Evolutionary conservation across 805 yeast genomes (phyloP).

Genomic region (Hanseniaspora vineae): DNA sequence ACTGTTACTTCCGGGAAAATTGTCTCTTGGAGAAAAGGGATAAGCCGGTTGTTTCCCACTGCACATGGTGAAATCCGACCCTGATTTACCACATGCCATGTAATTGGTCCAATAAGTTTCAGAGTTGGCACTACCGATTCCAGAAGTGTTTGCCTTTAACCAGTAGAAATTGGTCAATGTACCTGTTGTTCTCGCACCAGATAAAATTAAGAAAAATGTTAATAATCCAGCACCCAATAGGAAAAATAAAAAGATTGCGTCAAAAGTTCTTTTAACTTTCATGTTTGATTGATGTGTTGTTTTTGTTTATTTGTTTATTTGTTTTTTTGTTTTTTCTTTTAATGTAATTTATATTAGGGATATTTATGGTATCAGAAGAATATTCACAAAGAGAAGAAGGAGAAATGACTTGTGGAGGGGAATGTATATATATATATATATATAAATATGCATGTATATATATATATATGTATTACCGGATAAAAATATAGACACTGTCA

Average conservation of each 20-base stretch:
- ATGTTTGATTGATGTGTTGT: slow-evolving; percentile 3
- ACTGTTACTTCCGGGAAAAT: slow-evolving; percentile 38
- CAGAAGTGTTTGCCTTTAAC: slow-evolving; percentile 62
- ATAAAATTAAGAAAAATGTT: slow-evolving; percentile 50
- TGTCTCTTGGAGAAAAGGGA: slow-evolving; percentile 72
- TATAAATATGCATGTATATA: not conserved
- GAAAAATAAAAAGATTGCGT: slow-evolving; percentile 22
- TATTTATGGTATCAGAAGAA: too few species aligned
- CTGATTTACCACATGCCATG: slow-evolving; percentile 37
- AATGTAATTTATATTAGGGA: too few species aligned
- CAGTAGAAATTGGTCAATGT: slow-evolving; percentile 62
- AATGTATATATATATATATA: not conserved
- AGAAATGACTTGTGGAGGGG: too few species aligned
- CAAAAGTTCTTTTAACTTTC: slow-evolving; percentile 19
- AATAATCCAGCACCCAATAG: slow-evolving; percentile 37
- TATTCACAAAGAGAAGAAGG: too few species aligned
- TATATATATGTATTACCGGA: not conserved
- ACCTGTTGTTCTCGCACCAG: slow-evolving; percentile 43
- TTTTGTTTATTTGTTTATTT: not conserved
- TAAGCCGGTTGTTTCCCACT: slow-evolving; percentile 52
- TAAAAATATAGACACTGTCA: too few species aligned
- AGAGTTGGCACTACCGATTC: slow-evolving; percentile 29
- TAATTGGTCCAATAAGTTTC: slow-evolving; percentile 74
- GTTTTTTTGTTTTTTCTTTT: not conserved
- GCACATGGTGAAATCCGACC: slow-evolving; percentile 38